Evolutionary conservation across 2,329 filamentous ascomycete species (phyloP), one percentile per base, ranked within the genome.

Genomic region (Nectriaceae sp.): DNA sequence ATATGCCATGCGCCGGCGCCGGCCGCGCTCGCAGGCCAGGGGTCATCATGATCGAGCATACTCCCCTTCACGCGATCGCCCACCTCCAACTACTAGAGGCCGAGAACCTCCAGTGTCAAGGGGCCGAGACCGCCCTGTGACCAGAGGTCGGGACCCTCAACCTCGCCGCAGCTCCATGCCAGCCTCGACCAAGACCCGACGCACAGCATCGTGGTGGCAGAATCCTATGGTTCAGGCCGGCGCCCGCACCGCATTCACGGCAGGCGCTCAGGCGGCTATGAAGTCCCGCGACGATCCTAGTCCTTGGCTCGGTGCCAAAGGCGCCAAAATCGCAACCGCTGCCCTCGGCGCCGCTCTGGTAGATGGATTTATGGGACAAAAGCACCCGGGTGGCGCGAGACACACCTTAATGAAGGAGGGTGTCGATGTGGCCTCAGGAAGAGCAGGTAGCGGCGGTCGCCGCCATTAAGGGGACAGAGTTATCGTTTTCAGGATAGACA

Each of bases 271-370:
- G 40, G 75, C 76, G 3, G 74, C 74, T 8, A 73, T 77, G 65
- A 69, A 73, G 40, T 67, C 73, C 40, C 73, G 74, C 41, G 68
- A 73, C 39, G 72, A 77, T 15, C 67, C 69, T 1, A 72, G 75
- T 3, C 64, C 70, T 1, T 79, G 76, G 76, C 62, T 75, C 4
- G 75, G 76, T 0, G 62, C 73, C 11, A 79, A 79, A 53, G 76
- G 75, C 4, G 73, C 73, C 38, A 75, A 75, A 44, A 65, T 79
- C 3, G 76, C 74, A 2, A 75, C 75, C 2, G 75, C 75, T 2
- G 76, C 76, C 2, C 50, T 79, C 2, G 75, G 75, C 16, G 76
- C 76, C 1, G 76, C 75, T 0, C 61, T 78, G 16, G 70, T 77
- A 33, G 75, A 78, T 48, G 73, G 75, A 0, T 71, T 78, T 24